Evolutionary conservation across 148 eudicot genomes (phyloP).

Genomic region (Polygonum maritimum): DNA sequence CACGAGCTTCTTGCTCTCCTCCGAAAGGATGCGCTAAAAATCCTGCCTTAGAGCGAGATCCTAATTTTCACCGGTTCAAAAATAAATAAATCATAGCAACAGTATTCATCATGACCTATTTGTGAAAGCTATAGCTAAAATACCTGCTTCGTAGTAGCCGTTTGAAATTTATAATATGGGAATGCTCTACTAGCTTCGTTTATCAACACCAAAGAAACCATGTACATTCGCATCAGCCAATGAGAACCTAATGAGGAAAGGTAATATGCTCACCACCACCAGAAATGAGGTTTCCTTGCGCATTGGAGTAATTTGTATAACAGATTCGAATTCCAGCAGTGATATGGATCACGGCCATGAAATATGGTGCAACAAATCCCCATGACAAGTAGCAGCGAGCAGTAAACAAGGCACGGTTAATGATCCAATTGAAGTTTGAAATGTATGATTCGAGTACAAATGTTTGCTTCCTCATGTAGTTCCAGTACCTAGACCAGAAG

Average conservation of each 20-base stretch:
- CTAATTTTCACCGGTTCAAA: too few species aligned
- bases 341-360: slow-evolving; percentile 77
- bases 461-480: slow-evolving; percentile 96
- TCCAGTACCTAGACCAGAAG: slow-evolving; percentile 70
- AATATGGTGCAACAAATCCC: slow-evolving; percentile 85
- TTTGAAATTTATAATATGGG: neutral
- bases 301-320: slow-evolving; percentile 33
- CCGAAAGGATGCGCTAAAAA: too few species aligned
- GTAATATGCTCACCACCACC: slow-evolving; percentile 41
- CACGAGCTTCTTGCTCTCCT: too few species aligned
- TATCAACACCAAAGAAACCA: slow-evolving; percentile 36
- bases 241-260: neutral
- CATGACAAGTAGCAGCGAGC: slow-evolving; percentile 80
- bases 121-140: too few species aligned
- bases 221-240: neutral
- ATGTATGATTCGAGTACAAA: slow-evolving; percentile 92
- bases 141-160: too few species aligned
- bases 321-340: slow-evolving; percentile 52
- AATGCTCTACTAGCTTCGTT: neutral
- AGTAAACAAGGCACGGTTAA: slow-evolving; percentile 88
- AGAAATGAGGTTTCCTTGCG: slow-evolving; percentile 30
- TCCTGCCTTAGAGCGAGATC: too few species aligned
- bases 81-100: too few species aligned
- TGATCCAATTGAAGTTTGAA: slow-evolving; percentile 70
- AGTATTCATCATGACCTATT: too few species aligned